phyloP scores from a whole-genome alignment of 2,329 filamentous ascomycete species.

The Colletotrichum brevisporum region DNA sequence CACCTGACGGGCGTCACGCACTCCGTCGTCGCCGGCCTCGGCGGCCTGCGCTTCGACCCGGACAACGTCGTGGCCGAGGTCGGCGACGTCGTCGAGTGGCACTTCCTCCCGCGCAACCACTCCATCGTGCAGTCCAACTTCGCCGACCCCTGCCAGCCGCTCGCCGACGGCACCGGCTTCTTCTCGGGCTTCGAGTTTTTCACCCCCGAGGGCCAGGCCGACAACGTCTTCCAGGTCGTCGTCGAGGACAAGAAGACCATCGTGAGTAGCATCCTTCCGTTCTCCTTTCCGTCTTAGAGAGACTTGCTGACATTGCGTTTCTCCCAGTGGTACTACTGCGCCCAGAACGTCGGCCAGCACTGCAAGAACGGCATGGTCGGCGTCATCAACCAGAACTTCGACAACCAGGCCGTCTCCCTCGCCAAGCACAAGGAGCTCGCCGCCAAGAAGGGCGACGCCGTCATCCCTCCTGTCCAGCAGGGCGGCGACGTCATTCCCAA shows the following conservation, averaged over 20 bases:
- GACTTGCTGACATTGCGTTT: not conserved
- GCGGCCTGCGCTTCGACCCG: slow-evolving; percentile 65
- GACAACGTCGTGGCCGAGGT: slow-evolving; percentile 62
- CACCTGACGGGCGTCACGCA: slow-evolving; percentile 58
- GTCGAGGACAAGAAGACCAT: slow-evolving; percentile 57
- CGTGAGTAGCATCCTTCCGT: slow-evolving; percentile 56
- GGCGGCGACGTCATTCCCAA: slow-evolving; percentile 56
- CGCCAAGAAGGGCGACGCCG: slow-evolving; percentile 47
- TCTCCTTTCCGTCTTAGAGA: no score
- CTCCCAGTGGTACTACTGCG: slow-evolving; percentile 54
- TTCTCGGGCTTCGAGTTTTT: slow-evolving; percentile 62
- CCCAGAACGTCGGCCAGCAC: slow-evolving; percentile 55
- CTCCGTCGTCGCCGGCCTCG: slow-evolving; percentile 60
- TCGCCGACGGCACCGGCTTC: slow-evolving; percentile 55
- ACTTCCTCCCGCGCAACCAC: slow-evolving; percentile 67
- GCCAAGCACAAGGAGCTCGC: slow-evolving; percentile 54
- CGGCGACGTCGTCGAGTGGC: slow-evolving; percentile 68
- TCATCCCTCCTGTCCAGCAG: slow-evolving; percentile 51
- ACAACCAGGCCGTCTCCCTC: slow-evolving; percentile 54
- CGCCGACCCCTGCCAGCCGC: slow-evolving; percentile 57
- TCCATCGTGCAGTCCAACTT: slow-evolving; percentile 61
- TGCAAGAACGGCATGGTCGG: slow-evolving; percentile 66
- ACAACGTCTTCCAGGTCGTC: slow-evolving; percentile 60
- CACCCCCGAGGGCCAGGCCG: slow-evolving; percentile 52
- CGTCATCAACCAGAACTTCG: slow-evolving; percentile 64